Conservation (phyloP, 179 eudicot species). For the Amaranthus tricolor region DNA sequence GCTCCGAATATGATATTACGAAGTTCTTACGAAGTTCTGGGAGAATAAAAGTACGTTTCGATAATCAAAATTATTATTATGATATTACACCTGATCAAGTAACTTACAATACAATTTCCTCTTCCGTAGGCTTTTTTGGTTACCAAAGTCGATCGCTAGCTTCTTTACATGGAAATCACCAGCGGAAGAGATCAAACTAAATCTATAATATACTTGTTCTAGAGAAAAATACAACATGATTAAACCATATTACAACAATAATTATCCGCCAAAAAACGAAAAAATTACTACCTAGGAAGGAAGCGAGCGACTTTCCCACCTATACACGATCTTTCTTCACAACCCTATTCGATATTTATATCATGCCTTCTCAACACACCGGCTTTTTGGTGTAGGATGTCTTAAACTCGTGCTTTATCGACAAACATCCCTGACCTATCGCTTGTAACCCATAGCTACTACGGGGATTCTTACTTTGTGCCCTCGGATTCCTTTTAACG, state of each 20-base stretch:
- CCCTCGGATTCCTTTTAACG: slow-evolving; percentile 83
- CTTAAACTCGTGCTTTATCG: neutral
- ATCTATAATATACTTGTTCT: slow-evolving; percentile 22
- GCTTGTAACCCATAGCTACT: slow-evolving; percentile 72
- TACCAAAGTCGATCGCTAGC: slow-evolving; percentile 17
- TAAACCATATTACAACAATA: slow-evolving; percentile 39
- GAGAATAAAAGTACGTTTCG: neutral
- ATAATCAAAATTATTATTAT: slow-evolving; percentile 8
- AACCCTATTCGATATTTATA: slow-evolving; percentile 25
- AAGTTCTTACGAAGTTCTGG: too few species aligned
- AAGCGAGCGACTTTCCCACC: slow-evolving; percentile 32
- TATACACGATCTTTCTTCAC: slow-evolving; percentile 9
- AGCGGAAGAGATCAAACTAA: slow-evolving; percentile 20
- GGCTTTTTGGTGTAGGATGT: neutral
- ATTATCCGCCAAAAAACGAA: slow-evolving; percentile 17
- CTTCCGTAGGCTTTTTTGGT: slow-evolving; percentile 9
- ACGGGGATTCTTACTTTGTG: slow-evolving; percentile 93
- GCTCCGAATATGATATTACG: too few species aligned
- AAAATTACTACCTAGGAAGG: slow-evolving; percentile 24
- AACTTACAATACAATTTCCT: slow-evolving; percentile 20
- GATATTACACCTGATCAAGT: slow-evolving; percentile 27
- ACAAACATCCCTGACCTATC: slow-evolving; percentile 33
- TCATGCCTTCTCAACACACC: slow-evolving; percentile 12
- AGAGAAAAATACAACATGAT: slow-evolving; percentile 26
- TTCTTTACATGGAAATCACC: slow-evolving; percentile 33